Evolutionary conservation across 2,329 filamentous ascomycete species (phyloP), one percentile per base, ranked within the genome.

Genomic region (Alternaria sp.): DNA sequence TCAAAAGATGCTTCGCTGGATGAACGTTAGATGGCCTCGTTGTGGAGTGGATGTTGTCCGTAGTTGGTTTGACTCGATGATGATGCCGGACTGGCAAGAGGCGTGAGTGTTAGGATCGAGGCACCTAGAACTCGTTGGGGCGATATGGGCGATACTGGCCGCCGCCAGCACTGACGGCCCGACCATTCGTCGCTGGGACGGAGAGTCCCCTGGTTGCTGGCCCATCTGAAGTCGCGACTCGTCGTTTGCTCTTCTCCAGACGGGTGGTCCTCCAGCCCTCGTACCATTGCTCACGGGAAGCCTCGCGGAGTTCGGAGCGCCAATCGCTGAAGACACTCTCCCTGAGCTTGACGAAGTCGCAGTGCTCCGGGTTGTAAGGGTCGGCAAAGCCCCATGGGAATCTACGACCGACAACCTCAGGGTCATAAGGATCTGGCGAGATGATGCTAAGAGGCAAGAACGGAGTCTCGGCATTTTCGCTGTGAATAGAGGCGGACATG

Each of bases 361-460:
- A 99, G 81, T 99, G 95, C 70, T 91, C 88, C 30, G 89, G 85
- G 72, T 98, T 90, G 82, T 95, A 94, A 0, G 95, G 95, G 74
- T 98, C 93, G 5, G 95, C 95, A 70, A 97, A 96, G 7, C 95
- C 95, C 95, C 95, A 99, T 0, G 95, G 92, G 77, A 98, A 99
- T 66, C 90, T 89, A 61, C 95, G 91, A 46, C 95, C 95, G 61
- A 96, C 82, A 16, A 91, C 84, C 32, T 86, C 87, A 8, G 90
- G 89, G 71, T 96, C 92, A 80, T 98, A 96, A 42, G 92, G 87
- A 77, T 99, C 95, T 0, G 95, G 95, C 63, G 93, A 97, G 76
- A 99, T 91, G 76, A 97, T 92, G 41, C 93, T 97, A 74, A 98
- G 88, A 1, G 95, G 95, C 26, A 97, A 82, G 75, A 92, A 91